Evolutionary conservation across 306 rosid species (phyloP), one percentile per base, ranked within the genome.

Genomic region (Malus orientalis): DNA sequence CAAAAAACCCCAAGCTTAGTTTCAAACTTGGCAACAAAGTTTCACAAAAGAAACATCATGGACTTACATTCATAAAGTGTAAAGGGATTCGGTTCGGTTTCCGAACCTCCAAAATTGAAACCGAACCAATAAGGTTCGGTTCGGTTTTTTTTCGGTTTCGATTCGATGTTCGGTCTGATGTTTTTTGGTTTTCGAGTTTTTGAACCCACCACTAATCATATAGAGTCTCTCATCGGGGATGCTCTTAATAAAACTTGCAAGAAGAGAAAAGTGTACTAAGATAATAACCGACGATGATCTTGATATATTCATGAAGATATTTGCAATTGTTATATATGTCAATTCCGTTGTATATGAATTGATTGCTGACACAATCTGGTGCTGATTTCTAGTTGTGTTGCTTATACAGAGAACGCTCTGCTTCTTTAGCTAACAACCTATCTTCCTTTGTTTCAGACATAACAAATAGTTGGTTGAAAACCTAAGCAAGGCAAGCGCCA

Each of bases 201-300:
- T 33, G 38, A 33, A 33, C 38, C 38, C 38, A 33, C 38, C 7
- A 7, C 38, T 33, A 33, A 33, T 33, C 38, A 33, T 33, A 33
- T 33, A 33, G 38, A 5, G 7, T 33, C 38, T 33, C 7, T 33
- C 0, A 33, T 5, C 38, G 1, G 38, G 38, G 38, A 32, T 32
- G 36, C 36, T 32, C 36, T 32, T 32, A 33, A 25, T 93, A 83
- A 98, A 96, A 75, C 99, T 96, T 63, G 93, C 99, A 64, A 87
- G 98, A 88, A 92, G 99, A 85, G 99, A 96, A 85, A 92, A 96
- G 86, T 82, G 87, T 79, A 81, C 85, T 19, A 97, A 97, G 81
- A 92, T 96, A 84, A 96, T 91, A 84, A 98, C 99, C 4, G 97
- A 96, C 77, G 93, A 84, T 78, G 99, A 92, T 87, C 99, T 96